These are phyloP conservation scores for Oryza nivara DNA, from an alignment of 176 grass and related monocot species.

Conservation along the genomic window DNA sequence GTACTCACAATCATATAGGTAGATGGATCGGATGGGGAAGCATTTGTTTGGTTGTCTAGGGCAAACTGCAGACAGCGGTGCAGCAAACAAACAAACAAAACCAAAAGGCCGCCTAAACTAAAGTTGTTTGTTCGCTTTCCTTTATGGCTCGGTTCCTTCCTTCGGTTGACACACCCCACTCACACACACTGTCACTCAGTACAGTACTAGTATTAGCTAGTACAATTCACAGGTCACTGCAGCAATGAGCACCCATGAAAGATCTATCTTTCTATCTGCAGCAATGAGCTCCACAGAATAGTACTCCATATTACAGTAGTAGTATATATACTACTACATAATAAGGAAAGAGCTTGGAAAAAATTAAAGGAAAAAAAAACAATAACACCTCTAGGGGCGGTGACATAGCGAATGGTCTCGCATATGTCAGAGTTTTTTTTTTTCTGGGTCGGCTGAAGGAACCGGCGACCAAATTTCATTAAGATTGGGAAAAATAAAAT, in stretches of 20 bases:
- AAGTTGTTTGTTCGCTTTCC: conserved; percentile 16
- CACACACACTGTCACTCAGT: background rate
- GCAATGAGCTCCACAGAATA: too few species aligned
- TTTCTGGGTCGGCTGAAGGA: too few species aligned
- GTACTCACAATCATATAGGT: background rate
- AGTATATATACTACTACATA: too few species aligned
- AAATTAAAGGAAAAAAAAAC: too few species aligned
- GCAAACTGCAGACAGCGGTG: background rate
- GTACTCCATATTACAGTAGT: too few species aligned
- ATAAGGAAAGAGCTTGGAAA: too few species aligned
- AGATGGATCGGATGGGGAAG: background rate
- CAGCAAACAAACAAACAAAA: conserved; percentile 24
- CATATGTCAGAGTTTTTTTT: too few species aligned
- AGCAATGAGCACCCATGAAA: background rate
- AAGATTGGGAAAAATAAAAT: too few species aligned
- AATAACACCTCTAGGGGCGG: too few species aligned
- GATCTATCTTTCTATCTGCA: background rate
- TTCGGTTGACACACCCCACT: background rate
- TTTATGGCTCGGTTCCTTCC: background rate
- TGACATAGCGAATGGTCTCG: too few species aligned
- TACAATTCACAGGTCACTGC: background rate
- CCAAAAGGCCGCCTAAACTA: background rate
- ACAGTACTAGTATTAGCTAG: background rate
- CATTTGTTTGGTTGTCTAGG: background rate
- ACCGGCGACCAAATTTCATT: too few species aligned